Evolutionary conservation across 768 basidiomycete genomes (phyloP).

Genomic region (Pleurotus sapidus): DNA sequence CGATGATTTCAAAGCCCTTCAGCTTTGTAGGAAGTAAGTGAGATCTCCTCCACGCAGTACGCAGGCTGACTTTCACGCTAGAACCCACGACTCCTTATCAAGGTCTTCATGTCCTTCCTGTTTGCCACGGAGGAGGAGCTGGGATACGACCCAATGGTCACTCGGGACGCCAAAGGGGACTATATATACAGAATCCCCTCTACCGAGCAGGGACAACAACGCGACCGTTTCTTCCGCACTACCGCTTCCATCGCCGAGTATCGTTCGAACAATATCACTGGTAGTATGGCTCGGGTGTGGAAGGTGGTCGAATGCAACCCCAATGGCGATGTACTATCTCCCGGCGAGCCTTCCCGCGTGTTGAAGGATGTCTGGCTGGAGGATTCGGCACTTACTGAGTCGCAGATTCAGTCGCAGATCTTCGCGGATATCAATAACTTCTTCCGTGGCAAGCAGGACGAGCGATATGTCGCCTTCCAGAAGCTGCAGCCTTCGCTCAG

Average conservation of each 20-base stretch:
- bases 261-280: slow-evolving; percentile 2
- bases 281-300: slow-evolving; percentile 12
- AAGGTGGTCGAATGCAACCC: neutral
- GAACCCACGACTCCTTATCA: slow-evolving; percentile 14
- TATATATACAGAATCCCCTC: neutral
- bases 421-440: slow-evolving; percentile 2
- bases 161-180: neutral
- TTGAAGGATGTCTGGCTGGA: slow-evolving; percentile 20
- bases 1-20: neutral
- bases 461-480: too few species aligned
- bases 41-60: too few species aligned
- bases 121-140: slow-evolving; percentile 15
- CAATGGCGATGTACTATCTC: too few species aligned
- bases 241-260: neutral
- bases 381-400: slow-evolving; percentile 4
- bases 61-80: neutral
- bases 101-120: slow-evolving; percentile 13
- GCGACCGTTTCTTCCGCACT: neutral
- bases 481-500: too few species aligned
- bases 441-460: neutral
- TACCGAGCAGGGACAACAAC: neutral
- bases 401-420: slow-evolving; percentile 13
- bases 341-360: too few species aligned
- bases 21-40: neutral
- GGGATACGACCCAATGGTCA: slow-evolving; percentile 12